phyloP scores from a whole-genome alignment of 1,284 basidiomycete species.

The Termitomyces sp. region DNA sequence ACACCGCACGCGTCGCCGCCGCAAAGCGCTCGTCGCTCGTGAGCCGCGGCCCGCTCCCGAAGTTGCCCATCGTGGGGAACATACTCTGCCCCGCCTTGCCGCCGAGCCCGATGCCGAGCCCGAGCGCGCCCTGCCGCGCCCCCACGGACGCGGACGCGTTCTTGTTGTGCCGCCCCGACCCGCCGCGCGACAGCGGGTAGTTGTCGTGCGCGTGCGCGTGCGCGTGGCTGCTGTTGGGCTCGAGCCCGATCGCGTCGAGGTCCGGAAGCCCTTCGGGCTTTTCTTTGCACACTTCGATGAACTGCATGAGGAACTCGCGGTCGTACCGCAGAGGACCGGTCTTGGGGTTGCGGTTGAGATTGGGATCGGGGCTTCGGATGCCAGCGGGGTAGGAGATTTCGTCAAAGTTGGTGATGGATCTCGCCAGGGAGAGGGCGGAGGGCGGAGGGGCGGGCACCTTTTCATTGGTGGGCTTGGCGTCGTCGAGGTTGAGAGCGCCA shows the following conservation, averaged over 20 bases:
- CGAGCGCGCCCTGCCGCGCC: slow-evolving; percentile 51
- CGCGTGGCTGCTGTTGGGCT: slow-evolving; percentile 56
- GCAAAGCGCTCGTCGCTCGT: slow-evolving; percentile 74
- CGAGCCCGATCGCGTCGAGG: slow-evolving; percentile 89
- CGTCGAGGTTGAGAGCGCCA: slow-evolving; percentile 67
- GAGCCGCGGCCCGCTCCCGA: slow-evolving; percentile 54
- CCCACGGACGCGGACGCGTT: slow-evolving; percentile 31
- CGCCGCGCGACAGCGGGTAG: slow-evolving; percentile 52
- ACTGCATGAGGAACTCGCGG: slow-evolving; percentile 96
- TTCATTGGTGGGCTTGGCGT: slow-evolving; percentile 29
- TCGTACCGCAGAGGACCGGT: slow-evolving; percentile 95
- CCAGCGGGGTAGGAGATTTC: slow-evolving; percentile 81
- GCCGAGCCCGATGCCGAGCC: slow-evolving; percentile 47
- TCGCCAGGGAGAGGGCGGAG: slow-evolving; percentile 70
- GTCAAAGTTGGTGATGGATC: slow-evolving; percentile 79
- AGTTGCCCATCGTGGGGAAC: slow-evolving; percentile 67
- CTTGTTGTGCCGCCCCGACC: slow-evolving; percentile 55
- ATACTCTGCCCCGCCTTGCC: slow-evolving; percentile 36
- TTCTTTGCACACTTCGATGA: slow-evolving; percentile 93
- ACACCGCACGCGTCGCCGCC: slow-evolving; percentile 40
- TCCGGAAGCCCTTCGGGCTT: slow-evolving; percentile 89
- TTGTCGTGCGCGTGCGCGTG: slow-evolving; percentile 28
- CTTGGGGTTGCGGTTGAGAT: slow-evolving; percentile 61
- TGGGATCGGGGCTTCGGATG: slow-evolving; percentile 86
- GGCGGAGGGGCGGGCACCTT: slow-evolving; percentile 44